Evolutionary conservation across 1,284 basidiomycete genomes (phyloP).

Genomic region (Austroboletus novae-zelandiae): DNA sequence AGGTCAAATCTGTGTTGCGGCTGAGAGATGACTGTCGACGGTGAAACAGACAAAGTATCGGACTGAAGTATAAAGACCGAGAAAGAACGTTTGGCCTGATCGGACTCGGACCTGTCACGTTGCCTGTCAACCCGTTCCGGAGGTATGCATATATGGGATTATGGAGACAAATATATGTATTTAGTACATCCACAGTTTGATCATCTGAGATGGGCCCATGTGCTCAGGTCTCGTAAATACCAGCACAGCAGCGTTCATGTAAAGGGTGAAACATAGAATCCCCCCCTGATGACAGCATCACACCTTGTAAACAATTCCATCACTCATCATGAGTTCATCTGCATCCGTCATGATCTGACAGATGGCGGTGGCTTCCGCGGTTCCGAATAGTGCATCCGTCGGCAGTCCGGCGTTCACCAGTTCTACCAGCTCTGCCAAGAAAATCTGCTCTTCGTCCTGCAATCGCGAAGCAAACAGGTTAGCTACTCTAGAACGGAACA

Average conservation of each 20-base stretch:
- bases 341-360: conserved; percentile 78
- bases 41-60: background rate
- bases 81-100: too few relatives aligned
- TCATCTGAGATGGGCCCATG: too few relatives aligned
- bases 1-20: conserved; percentile 28
- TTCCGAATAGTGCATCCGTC: conserved; percentile 72
- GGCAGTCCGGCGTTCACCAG: conserved; percentile 78
- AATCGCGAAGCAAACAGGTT: conserved; percentile 66
- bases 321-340: conserved; percentile 88
- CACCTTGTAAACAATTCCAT: conserved; percentile 75
- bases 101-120: too few relatives aligned
- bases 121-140: too few relatives aligned
- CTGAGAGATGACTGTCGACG: conserved; percentile 29
- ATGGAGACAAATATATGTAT: too few relatives aligned
- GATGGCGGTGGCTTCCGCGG: conserved; percentile 74
- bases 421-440: conserved; percentile 70
- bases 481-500: conserved; percentile 78
- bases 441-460: conserved; percentile 75
- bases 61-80: background rate
- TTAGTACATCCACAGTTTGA: too few relatives aligned
- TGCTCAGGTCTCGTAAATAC: too few relatives aligned
- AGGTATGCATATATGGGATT: too few relatives aligned
- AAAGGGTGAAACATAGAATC: conserved; percentile 1
- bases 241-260: conserved; percentile 5
- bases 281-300: conserved; percentile 27